Evolutionary conservation across 2,329 filamentous ascomycete genomes (phyloP), one percentile per base, ranked within the genome.

Genomic region (Beauveria pseudobassiana): DNA sequence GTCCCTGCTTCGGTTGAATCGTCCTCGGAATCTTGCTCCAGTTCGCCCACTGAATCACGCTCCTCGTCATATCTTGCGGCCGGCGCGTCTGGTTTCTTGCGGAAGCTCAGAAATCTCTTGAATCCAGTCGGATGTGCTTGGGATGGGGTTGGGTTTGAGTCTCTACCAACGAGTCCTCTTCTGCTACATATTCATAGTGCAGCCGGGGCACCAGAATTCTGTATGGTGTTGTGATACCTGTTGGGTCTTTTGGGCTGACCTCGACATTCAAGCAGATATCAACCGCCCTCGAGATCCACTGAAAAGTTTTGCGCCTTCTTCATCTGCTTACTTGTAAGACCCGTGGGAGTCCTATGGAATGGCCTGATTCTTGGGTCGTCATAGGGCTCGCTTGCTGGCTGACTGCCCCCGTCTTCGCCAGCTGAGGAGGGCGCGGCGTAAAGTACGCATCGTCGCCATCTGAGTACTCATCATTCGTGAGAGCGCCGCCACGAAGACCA

Each of bases 191-290:
- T 57, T 83, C 80, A 62, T 87, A 87, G 74, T 81, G 82, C 57
- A 99, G 77, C 59, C 86, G 85, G 12, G 96, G 95, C 5, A 99
- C 87, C 1, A 98, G 81, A 5, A 99, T 77, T 45, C 91, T 82
- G 73, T 99, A 99, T 9, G 92, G 91, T 56, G 86, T 84, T 0
- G 95, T 99, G 65, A 91, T 91, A 16, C 95, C 96, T 0, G 89
- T 83, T 0, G 95, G 93, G 68, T 99, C 92, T 65, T 85, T 86
- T 50, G 90, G 84, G 68, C 88, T 92, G 64, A 97, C 86, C 75
- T 99, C 95, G 64, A 96, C 86, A 68, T 97, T 96, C 49, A 99
- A 76, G 56, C 86, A 89, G 42, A 99, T 87, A 66, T 97, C 10
- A 99, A 78, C 0, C 92, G 34, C 88, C 89, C 70, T 95, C 85